phyloP scores from a whole-genome alignment of 106 monocot genomes.

The Dendrobium chrysotoxum region DNA sequence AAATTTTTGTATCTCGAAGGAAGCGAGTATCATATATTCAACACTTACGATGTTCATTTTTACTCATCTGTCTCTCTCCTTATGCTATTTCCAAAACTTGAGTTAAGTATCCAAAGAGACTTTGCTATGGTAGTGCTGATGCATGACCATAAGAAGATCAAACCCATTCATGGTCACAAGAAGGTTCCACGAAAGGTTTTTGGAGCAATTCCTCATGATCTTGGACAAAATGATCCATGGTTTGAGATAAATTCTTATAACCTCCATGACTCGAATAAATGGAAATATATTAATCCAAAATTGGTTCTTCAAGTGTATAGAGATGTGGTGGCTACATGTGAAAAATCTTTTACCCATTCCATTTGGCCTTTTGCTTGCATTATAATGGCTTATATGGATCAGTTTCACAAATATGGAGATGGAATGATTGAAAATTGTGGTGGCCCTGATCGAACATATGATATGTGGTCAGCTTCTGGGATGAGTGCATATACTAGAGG shows the following conservation, averaged over 20 bases:
- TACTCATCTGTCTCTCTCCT: conserved; percentile 73
- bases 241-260: conserved; percentile 58
- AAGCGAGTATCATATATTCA: conserved; percentile 82
- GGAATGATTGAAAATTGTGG: conserved; percentile 15
- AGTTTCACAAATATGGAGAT: conserved; percentile 1
- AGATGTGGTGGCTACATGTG: conserved; percentile 38
- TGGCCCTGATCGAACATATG: conserved; percentile 66
- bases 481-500: conserved; percentile 68
- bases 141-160: conserved; percentile 46
- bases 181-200: conserved; percentile 45
- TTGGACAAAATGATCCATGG: conserved; percentile 64
- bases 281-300: conserved; percentile 45
- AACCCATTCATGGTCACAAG: conserved; percentile 18
- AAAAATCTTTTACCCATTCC: conserved; percentile 42
- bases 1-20: conserved; percentile 92
- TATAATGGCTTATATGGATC: conserved; percentile 76
- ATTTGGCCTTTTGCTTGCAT: conserved; percentile 62
- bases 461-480: conserved; percentile 56
- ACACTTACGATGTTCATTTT: conserved; percentile 97
- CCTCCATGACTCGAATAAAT: conserved; percentile 34
- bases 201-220: conserved; percentile 66
- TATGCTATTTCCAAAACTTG: conserved; percentile 68
- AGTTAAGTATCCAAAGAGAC: conserved; percentile 63
- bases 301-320: conserved; percentile 40
- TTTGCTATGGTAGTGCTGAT: conserved; percentile 58